A percentile compares a stretch with the other conserved stretches of the same genome.
These are phyloP conservation scores for Pichia thaimueangensis DNA, from an alignment of 805 yeast species.

Conservation along the genomic window DNA sequence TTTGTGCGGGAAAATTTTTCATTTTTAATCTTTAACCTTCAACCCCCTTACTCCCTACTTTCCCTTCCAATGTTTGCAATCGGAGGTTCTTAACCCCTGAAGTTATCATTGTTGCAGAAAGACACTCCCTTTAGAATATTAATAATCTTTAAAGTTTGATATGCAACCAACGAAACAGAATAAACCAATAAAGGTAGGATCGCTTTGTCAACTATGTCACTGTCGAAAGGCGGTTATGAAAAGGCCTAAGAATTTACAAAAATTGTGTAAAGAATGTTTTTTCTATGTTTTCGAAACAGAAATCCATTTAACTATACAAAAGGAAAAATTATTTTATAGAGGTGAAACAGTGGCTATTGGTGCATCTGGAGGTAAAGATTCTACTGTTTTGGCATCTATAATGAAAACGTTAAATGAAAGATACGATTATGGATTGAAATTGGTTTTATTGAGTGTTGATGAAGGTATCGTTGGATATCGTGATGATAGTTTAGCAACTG, in stretches of 20 bases:
- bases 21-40: too few species aligned
- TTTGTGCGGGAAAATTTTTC: too few species aligned
- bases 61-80: too few species aligned
- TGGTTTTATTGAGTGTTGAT: conserved; percentile 81
- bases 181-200: conserved; percentile 31
- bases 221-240: conserved; percentile 77
- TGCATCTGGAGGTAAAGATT: conserved; percentile 98
- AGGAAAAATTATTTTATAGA: conserved; percentile 57
- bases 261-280: conserved; percentile 86
- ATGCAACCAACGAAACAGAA: conserved; percentile 6
- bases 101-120: too few species aligned
- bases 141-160: too few species aligned
- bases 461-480: conserved; percentile 97
- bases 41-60: too few species aligned
- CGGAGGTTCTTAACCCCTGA: too few species aligned
- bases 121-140: too few species aligned
- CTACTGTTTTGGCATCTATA: conserved; percentile 88
- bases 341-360: conserved; percentile 96
- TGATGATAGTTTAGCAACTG: conserved; percentile 96
- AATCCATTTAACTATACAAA: conserved; percentile 80
- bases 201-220: conserved; percentile 79
- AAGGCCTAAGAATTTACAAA: conserved; percentile 88
- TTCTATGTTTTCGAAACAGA: conserved; percentile 90
- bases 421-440: conserved; percentile 78
- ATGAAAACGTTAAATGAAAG: conserved; percentile 83